These are phyloP conservation scores for Rhizopus arrhizus DNA, from an alignment of 371 early-diverging fungal species.

Conservation along the genomic window DNA sequence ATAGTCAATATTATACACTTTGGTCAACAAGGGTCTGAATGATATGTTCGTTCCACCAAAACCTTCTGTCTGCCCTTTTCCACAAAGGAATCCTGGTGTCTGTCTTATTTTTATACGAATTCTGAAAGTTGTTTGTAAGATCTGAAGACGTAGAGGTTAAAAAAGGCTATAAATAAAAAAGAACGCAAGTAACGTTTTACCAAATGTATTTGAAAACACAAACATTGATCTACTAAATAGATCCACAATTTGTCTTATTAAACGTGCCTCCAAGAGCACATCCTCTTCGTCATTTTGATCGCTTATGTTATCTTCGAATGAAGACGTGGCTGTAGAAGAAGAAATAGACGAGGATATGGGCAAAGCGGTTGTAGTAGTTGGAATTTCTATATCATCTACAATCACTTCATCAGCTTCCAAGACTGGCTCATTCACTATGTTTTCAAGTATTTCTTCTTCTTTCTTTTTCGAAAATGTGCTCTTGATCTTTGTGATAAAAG, in stretches of 20 bases:
- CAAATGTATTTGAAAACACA: slow-evolving; percentile 64
- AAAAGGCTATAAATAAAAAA: not conserved
- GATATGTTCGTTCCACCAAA: slow-evolving; percentile 75
- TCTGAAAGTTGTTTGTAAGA: slow-evolving; percentile 48
- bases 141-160: slow-evolving; percentile 27
- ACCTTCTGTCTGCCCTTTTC: slow-evolving; percentile 48
- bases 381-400: slow-evolving; percentile 21
- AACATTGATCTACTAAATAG: slow-evolving; percentile 67
- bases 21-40: slow-evolving; percentile 49
- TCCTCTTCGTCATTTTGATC: slow-evolving; percentile 37
- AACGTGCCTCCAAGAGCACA: slow-evolving; percentile 55
- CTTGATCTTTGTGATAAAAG: slow-evolving; percentile 34
- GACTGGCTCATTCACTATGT: slow-evolving; percentile 3
- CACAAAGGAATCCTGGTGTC: slow-evolving; percentile 25
- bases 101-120: slow-evolving; percentile 29
- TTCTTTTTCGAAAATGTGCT: slow-evolving; percentile 28
- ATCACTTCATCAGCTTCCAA: slow-evolving; percentile 23
- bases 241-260: slow-evolving; percentile 64
- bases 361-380: slow-evolving; percentile 16
- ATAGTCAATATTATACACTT: slow-evolving; percentile 29
- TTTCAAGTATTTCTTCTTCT: slow-evolving; percentile 3
- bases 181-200: slow-evolving; percentile 25
- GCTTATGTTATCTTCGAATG: slow-evolving; percentile 14
- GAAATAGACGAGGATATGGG: slow-evolving; percentile 17
- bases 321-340: slow-evolving; percentile 15